phyloP scores from a whole-genome alignment of 345 rosid genomes.

The Salix koriyanagi region DNA sequence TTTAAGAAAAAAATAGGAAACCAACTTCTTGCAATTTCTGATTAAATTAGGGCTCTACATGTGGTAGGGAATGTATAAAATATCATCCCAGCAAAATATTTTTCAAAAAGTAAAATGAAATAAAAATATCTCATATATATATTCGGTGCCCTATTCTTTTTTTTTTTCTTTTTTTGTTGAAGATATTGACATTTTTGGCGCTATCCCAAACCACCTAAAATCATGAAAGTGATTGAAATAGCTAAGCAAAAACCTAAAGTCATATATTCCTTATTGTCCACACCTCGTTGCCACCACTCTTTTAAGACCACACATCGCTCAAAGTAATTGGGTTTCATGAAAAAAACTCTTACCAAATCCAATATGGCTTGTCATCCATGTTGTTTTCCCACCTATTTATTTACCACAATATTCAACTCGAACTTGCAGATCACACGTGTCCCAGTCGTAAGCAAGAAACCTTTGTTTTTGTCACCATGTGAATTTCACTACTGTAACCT shows the following conservation, averaged over 20 bases:
- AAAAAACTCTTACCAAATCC: constrained; percentile 29
- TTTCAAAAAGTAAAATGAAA: not conserved
- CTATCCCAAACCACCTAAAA: constrained; percentile 7
- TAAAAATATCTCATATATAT: constrained; percentile 4
- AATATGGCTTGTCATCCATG: not conserved
- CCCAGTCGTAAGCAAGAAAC: not conserved
- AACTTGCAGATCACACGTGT: not conserved
- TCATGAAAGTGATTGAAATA: constrained; percentile 21
- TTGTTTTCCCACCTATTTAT: not conserved
- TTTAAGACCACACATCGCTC: not conserved
- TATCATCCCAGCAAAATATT: not conserved
- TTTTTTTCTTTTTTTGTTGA: constrained; percentile 11
- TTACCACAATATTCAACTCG: not conserved
- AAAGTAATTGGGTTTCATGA: not conserved
- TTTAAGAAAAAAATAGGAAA: too few relatives aligned
- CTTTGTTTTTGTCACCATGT: not conserved
- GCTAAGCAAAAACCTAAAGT: not conserved
- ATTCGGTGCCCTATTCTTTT: not conserved
- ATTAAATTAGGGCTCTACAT: not conserved
- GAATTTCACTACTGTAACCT: not conserved
- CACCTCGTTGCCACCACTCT: constrained; percentile 6
- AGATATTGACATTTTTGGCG: constrained; percentile 26
- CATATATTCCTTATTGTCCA: constrained; percentile 5
- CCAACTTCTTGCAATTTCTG: not conserved
- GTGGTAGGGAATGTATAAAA: not conserved